A percentile compares a stretch with the other conserved stretches of the same genome.
Evolutionary conservation across 495 filamentous ascomycete genomes (phyloP).

Genomic region (Geoglossum glabrum): DNA sequence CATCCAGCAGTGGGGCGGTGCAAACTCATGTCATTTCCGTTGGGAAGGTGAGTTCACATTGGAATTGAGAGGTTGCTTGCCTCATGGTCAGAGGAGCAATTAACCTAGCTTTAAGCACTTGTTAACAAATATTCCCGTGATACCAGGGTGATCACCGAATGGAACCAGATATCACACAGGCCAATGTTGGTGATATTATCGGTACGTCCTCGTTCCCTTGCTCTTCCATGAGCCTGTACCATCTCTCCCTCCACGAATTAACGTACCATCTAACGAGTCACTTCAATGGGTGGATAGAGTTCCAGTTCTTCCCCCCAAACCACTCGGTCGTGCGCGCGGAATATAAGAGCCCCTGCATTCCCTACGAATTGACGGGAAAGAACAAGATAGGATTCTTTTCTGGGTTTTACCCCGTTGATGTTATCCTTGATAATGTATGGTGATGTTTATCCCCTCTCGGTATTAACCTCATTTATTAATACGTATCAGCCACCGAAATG

Average conservation of each 20-base stretch:
- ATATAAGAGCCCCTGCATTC: conserved; percentile 35
- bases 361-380: conserved; percentile 28
- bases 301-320: conserved; percentile 37
- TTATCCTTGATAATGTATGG: conserved; percentile 19
- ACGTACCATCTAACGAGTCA: background rate
- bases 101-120: background rate
- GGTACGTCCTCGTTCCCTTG: conserved; percentile 11
- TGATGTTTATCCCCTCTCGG: background rate
- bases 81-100: background rate
- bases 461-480: background rate
- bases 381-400: conserved; percentile 27
- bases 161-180: conserved; percentile 15
- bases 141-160: conserved; percentile 16
- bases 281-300: conserved; percentile 16
- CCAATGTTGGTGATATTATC: conserved; percentile 21
- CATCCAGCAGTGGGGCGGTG: background rate
- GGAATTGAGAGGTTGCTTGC: background rate
- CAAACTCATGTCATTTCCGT: background rate
- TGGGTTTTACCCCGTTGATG: conserved; percentile 21
- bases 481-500: conserved; percentile 23
- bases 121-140: background rate
- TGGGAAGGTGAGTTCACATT: background rate
- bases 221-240: background rate
- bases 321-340: conserved; percentile 37
- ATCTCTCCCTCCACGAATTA: background rate